Percentiles rank a stretch among this genome's conserved stretches.
Conservation (phyloP, 2,329 filamentous ascomycete genomes). For the Didymosphaeria variabile region DNA sequence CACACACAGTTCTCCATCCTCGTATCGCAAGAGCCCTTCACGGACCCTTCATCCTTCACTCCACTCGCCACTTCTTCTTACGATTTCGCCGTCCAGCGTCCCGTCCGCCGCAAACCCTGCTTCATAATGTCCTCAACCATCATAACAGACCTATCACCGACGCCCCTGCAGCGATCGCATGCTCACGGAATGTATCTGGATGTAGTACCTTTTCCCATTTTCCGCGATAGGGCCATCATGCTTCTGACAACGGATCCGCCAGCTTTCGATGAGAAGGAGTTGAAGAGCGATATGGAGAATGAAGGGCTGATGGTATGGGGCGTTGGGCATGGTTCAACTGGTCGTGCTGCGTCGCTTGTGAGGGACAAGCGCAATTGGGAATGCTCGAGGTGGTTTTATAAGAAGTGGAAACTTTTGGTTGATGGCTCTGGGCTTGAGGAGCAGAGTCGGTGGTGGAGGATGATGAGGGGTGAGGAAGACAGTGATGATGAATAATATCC, state of each 20-base stretch:
- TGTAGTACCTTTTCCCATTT: neutral
- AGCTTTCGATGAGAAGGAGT: neutral
- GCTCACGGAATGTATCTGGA: conserved; percentile 1
- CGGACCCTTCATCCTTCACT: neutral
- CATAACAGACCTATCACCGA: conserved; percentile 1
- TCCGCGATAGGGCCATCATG: conserved; percentile 2
- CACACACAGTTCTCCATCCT: neutral
- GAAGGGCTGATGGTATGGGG: conserved; percentile 3
- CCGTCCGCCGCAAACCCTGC: neutral
- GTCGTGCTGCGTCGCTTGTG: neutral
- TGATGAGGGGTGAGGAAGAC: conserved; percentile 2
- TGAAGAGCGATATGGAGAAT: conserved; percentile 5
- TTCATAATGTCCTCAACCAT: neutral
- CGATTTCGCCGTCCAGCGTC: conserved; percentile 2
- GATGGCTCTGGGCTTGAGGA: neutral
- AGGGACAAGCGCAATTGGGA: conserved; percentile 2
- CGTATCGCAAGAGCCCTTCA: neutral
- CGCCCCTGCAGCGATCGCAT: neutral
- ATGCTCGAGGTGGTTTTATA: neutral
- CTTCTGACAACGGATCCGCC: neutral
- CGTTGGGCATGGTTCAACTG: conserved; percentile 1
- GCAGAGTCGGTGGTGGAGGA: conserved; percentile 4
- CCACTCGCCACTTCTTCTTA: neutral
- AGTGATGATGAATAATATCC: neutral
- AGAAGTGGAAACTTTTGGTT: conserved; percentile 5